Evolutionary conservation across 371 early-diverging fungal genomes (phyloP).

Genomic region (Entomophthora muscae): DNA sequence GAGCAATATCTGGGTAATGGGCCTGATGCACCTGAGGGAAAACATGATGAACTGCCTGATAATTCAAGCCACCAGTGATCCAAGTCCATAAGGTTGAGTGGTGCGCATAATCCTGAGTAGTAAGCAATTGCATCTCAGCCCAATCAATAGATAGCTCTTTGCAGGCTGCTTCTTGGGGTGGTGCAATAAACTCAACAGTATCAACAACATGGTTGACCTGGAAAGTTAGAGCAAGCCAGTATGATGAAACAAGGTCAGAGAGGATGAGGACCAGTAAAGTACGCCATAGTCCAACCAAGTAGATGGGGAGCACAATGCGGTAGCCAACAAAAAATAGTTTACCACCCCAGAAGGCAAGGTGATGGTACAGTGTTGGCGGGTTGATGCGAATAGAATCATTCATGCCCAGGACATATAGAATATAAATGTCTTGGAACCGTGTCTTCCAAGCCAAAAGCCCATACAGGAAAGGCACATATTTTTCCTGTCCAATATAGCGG

Average conservation of each 20-base stretch:
- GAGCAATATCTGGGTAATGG: conserved; percentile 26
- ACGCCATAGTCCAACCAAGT: conserved; percentile 15
- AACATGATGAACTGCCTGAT: conserved; percentile 36
- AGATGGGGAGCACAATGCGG: conserved; percentile 22
- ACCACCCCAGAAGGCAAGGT: conserved; percentile 28
- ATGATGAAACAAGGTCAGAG: conserved; percentile 23
- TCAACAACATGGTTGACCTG: conserved; percentile 40
- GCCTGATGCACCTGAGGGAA: conserved; percentile 35
- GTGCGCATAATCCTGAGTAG: conserved; percentile 40
- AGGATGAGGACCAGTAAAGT: conserved; percentile 20
- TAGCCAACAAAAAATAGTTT: conserved; percentile 31
- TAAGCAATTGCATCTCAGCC: conserved; percentile 35
- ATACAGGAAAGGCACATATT: conserved; percentile 29
- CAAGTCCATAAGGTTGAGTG: conserved; percentile 26
- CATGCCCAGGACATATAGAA: conserved; percentile 21
- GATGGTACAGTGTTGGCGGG: conserved; percentile 23
- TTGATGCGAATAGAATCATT: conserved; percentile 30
- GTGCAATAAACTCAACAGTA: conserved; percentile 20
- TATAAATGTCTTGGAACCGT: conserved; percentile 28
- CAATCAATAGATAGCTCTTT: conserved; percentile 27
- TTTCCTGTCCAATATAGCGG: conserved; percentile 25
- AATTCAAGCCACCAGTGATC: conserved; percentile 33
- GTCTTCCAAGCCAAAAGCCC: conserved; percentile 29
- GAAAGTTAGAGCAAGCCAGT: conserved; percentile 35
- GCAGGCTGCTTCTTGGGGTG: conserved; percentile 18